phyloP scores from a whole-genome alignment of 305 asterid species.

The Petunia hybrid region DNA sequence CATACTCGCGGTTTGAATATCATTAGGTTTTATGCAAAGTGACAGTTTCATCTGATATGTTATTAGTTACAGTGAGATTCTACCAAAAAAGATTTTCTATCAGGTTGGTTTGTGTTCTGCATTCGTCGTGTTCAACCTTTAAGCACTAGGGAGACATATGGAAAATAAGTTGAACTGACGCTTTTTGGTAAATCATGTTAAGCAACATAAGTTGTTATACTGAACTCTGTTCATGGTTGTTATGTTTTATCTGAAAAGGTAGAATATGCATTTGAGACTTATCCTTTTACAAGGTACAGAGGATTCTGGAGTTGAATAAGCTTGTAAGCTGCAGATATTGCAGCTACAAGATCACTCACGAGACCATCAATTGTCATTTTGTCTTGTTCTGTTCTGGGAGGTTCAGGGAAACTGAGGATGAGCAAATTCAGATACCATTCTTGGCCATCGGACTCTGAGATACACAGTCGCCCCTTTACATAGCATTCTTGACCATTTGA shows the following conservation, averaged over 20 bases:
- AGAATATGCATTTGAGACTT: background rate
- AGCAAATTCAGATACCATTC: background rate
- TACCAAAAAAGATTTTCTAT: too few relatives aligned
- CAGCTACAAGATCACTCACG: background rate
- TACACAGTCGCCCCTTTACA: too few relatives aligned
- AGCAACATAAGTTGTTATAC: background rate
- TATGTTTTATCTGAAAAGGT: background rate
- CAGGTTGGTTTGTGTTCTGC: too few relatives aligned
- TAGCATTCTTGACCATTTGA: too few relatives aligned
- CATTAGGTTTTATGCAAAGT: too few relatives aligned
- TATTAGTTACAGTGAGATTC: too few relatives aligned
- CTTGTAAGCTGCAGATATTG: constrained; percentile 14
- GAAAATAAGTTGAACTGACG: background rate
- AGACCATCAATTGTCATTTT: background rate
- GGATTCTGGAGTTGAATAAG: constrained; percentile 2
- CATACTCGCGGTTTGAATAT: too few relatives aligned
- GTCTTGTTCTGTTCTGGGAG: background rate
- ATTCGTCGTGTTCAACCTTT: background rate
- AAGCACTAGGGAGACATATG: background rate
- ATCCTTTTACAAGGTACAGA: background rate
- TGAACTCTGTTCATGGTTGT: background rate
- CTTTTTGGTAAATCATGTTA: background rate
- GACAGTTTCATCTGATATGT: too few relatives aligned
- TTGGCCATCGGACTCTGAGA: too few relatives aligned
- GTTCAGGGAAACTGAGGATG: background rate